A percentile compares a stretch with the other conserved stretches of the same genome.
Conservation (phyloP, 768 basidiomycete genomes). For the Trametes gibbosa region DNA sequence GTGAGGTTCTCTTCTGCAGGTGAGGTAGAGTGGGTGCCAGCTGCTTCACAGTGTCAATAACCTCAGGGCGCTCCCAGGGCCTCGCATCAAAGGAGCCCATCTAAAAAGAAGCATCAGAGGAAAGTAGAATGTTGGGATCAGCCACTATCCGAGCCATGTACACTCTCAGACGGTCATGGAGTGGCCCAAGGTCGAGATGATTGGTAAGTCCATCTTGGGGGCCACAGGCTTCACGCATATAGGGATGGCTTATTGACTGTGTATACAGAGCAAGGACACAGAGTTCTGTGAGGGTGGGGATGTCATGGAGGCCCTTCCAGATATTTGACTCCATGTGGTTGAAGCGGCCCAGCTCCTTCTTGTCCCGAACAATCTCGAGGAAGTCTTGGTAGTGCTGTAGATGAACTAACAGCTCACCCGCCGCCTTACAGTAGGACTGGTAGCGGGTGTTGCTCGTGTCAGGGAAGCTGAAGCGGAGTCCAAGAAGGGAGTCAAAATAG, state of each 20-base stretch:
- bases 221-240: constrained; percentile 6
- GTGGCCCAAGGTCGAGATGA: constrained; percentile 16
- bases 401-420: constrained; percentile 26
- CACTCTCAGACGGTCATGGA: constrained; percentile 15
- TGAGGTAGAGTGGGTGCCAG: constrained; percentile 15
- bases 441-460: constrained; percentile 38
- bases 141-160: constrained; percentile 21
- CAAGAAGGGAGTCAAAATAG: constrained; percentile 25
- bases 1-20: background rate
- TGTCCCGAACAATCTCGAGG: constrained; percentile 28
- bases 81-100: constrained; percentile 17
- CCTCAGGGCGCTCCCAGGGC: constrained; percentile 7
- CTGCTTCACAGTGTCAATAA: constrained; percentile 14
- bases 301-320: constrained; percentile 10
- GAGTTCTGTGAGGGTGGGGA: constrained; percentile 21
- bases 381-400: constrained; percentile 26
- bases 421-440: constrained; percentile 32
- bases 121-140: constrained; percentile 23
- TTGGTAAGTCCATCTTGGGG: constrained; percentile 2
- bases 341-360: constrained; percentile 27
- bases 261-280: constrained; percentile 18
- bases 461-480: constrained; percentile 28
- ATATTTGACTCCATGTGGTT: constrained; percentile 36
- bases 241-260: constrained; percentile 19
- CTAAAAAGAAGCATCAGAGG: constrained; percentile 1